These are phyloP conservation scores for Hibiscus tridactylites DNA, from an alignment of 345 rosid species.

Conservation along the genomic window DNA sequence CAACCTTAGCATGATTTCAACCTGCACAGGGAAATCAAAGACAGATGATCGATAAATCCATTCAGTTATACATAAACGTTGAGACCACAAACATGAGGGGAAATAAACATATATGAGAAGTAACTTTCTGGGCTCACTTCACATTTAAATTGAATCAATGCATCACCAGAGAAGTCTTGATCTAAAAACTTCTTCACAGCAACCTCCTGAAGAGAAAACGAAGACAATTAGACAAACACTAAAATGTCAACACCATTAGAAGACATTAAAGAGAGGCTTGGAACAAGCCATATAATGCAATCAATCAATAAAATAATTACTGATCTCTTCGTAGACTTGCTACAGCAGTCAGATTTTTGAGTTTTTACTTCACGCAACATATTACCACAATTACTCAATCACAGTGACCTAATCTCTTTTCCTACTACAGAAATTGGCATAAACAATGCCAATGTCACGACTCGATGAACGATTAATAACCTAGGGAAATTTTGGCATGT, in stretches of 20 bases:
- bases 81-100: not conserved
- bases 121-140: conserved; percentile 47
- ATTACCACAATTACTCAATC: not conserved
- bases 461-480: not conserved
- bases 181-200: conserved; percentile 91
- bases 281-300: not conserved
- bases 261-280: conserved; percentile 1
- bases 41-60: conserved; percentile 3
- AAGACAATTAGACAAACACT: not conserved
- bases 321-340: conserved; percentile 4
- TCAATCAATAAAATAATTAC: not conserved
- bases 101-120: not conserved
- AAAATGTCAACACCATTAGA: not conserved
- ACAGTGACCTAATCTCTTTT: not conserved
- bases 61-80: not conserved
- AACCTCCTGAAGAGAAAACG: conserved; percentile 66
- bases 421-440: not conserved
- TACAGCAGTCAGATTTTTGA: not conserved
- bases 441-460: not conserved
- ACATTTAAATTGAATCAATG: conserved; percentile 75
- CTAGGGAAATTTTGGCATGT: not conserved
- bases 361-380: conserved; percentile 10
- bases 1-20: conserved; percentile 88
- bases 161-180: conserved; percentile 91
- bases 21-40: conserved; percentile 32